These are phyloP conservation scores for Combretum micranthum DNA, from an alignment of 345 rosid species.

Conservation along the genomic window DNA sequence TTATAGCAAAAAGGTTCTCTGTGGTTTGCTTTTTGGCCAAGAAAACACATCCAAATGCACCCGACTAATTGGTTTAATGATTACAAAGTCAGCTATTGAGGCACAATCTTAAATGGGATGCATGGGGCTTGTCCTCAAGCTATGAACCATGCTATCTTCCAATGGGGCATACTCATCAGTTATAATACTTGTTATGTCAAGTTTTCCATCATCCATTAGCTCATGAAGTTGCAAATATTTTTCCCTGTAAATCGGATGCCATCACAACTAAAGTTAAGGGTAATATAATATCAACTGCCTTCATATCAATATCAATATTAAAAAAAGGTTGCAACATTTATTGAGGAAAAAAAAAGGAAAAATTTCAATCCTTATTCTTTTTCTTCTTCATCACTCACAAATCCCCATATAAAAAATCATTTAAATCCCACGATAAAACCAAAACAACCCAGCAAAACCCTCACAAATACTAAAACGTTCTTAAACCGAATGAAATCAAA, in stretches of 20 bases:
- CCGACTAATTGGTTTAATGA: conserved; percentile 99
- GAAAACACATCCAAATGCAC: conserved; percentile 99
- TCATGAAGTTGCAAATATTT: conserved; percentile 93
- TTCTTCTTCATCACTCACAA: too few relatives aligned
- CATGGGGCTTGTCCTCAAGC: conserved; percentile 91
- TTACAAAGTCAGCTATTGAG: conserved; percentile 95
- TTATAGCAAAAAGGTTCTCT: conserved; percentile 96
- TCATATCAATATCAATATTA: background rate
- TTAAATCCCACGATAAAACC: too few relatives aligned
- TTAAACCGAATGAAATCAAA: background rate
- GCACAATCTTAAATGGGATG: conserved; percentile 90
- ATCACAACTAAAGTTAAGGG: conserved; percentile 1
- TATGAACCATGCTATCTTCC: conserved; percentile 92
- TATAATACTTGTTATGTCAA: conserved; percentile 75
- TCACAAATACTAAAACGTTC: too few relatives aligned
- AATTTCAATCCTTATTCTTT: too few relatives aligned
- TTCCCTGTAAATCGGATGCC: conserved; percentile 51
- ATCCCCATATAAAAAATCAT: too few relatives aligned
- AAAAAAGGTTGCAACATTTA: too few relatives aligned
- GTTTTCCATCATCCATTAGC: conserved; percentile 83
- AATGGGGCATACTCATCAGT: conserved; percentile 93
- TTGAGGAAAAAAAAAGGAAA: too few relatives aligned
- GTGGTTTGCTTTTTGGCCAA: conserved; percentile 96
- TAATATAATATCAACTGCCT: background rate
- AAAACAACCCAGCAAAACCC: too few relatives aligned